phyloP scores from a whole-genome alignment of 2,329 filamentous ascomycete genomes.

The Ophiognomonia clavigignenti-juglandacearum region DNA sequence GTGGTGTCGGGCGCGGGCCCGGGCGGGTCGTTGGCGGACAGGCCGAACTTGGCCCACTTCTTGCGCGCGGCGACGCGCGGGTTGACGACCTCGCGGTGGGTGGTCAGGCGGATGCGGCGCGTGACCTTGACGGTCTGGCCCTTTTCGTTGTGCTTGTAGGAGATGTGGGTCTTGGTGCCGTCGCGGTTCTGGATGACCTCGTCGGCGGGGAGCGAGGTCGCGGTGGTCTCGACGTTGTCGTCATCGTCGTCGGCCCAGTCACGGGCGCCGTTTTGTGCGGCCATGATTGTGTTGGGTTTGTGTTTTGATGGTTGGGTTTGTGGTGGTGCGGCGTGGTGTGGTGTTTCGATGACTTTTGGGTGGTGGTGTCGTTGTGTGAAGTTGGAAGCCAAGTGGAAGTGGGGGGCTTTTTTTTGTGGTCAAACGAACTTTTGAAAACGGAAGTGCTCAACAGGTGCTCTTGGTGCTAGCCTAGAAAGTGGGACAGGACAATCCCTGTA shows the following conservation, averaged over 20 bases:
- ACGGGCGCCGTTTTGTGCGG: background rate
- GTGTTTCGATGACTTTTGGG: too few species aligned
- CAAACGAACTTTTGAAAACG: too few species aligned
- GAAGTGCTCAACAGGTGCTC: too few species aligned
- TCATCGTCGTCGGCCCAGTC: conserved; percentile 98
- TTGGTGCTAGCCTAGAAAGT: too few species aligned
- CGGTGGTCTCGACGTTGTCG: conserved; percentile 68
- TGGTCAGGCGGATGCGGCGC: conserved; percentile 86
- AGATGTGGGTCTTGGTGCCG: conserved; percentile 92
- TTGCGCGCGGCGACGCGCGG: conserved; percentile 93
- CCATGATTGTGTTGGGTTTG: too few species aligned
- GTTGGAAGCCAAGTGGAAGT: too few species aligned
- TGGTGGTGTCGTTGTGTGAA: too few species aligned
- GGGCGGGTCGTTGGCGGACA: conserved; percentile 75
- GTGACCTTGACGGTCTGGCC: conserved; percentile 97
- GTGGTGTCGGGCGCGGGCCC: conserved; percentile 89
- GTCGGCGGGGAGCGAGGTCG: conserved; percentile 68
- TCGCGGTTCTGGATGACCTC: conserved; percentile 96
- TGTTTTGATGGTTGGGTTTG: too few species aligned
- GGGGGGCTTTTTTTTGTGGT: too few species aligned
- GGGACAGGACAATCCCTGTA: too few species aligned
- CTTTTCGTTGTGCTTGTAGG: conserved; percentile 84
- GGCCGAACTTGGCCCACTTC: conserved; percentile 88
- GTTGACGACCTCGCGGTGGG: conserved; percentile 91
- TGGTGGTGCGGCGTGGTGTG: too few species aligned